Percentiles rank a stretch among this genome's conserved stretches.
These are phyloP conservation scores for Paracorniculantispora psalliotae DNA, from an alignment of 2,329 filamentous ascomycete genomes.

Conservation along the genomic window DNA sequence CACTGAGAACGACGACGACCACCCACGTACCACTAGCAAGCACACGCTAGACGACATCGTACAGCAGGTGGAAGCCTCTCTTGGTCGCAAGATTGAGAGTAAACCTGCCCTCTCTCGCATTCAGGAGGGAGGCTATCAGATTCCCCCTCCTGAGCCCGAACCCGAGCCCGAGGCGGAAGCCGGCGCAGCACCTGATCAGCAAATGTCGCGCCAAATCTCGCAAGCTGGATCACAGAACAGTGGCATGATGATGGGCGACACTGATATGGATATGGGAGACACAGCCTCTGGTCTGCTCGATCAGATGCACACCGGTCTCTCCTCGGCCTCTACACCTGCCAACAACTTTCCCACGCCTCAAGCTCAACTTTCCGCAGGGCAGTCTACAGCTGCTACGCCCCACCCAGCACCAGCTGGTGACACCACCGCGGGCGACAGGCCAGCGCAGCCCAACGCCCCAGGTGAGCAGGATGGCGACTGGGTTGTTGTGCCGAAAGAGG, in stretches of 20 bases:
- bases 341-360: constrained; percentile 60
- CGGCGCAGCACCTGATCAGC: constrained; percentile 19
- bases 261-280: constrained; percentile 60
- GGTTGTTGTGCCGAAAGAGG: constrained; percentile 68
- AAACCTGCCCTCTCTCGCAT: constrained; percentile 65
- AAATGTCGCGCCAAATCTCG: constrained; percentile 50
- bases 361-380: constrained; percentile 48
- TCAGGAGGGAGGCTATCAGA: constrained; percentile 72
- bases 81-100: constrained; percentile 61
- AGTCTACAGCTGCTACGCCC: constrained; percentile 55
- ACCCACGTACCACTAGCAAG: constrained; percentile 37
- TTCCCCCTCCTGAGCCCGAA: constrained; percentile 46
- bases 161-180: constrained; percentile 26
- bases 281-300: constrained; percentile 62
- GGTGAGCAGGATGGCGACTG: constrained; percentile 58
- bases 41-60: constrained; percentile 68
- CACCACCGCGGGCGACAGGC: constrained; percentile 47
- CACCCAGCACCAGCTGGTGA: constrained; percentile 35
- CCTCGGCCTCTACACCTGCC: constrained; percentile 54
- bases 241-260: constrained; percentile 48
- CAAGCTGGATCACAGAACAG: constrained; percentile 52
- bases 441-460: no score
- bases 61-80: constrained; percentile 64
- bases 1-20: constrained; percentile 41
- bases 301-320: constrained; percentile 61